Evolutionary conservation across 2,329 filamentous ascomycete genomes (phyloP).

Genomic region (Bisporella sp.): DNA sequence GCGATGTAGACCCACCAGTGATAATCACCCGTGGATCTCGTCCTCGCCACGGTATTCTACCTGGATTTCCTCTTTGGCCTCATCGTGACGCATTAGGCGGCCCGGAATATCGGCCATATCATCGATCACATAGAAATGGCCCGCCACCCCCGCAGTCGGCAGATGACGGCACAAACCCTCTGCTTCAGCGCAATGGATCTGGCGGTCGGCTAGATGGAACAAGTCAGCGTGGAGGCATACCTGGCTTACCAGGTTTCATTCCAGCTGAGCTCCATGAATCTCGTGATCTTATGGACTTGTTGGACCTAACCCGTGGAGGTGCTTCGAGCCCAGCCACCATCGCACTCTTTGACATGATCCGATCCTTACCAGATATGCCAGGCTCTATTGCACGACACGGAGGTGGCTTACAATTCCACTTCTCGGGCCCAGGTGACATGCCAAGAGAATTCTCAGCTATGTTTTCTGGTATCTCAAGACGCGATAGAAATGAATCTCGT

Average conservation of each 20-base stretch:
- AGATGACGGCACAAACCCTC: conserved; percentile 81
- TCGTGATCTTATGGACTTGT: conserved; percentile 22
- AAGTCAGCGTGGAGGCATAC: too few species aligned
- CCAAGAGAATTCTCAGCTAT: conserved; percentile 43
- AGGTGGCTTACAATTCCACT: conserved; percentile 52
- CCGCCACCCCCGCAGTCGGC: conserved; percentile 42
- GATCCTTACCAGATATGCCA: conserved; percentile 25
- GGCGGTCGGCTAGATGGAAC: too few species aligned
- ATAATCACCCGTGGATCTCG: conserved; percentile 43
- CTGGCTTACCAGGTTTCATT: too few species aligned
- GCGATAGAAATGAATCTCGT: conserved; percentile 18
- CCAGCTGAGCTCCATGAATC: conserved; percentile 10
- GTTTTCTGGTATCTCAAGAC: conserved; percentile 26
- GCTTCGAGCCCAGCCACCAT: conserved; percentile 18
- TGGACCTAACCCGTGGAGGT: conserved; percentile 27
- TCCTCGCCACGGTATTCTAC: conserved; percentile 39
- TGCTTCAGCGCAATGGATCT: conserved; percentile 56
- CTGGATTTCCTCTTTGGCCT: conserved; percentile 58
- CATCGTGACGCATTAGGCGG: conserved; percentile 48
- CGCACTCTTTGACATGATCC: conserved; percentile 25
- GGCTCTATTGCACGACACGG: conserved; percentile 34
- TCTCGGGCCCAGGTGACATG: conserved; percentile 43
- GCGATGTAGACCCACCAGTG: conserved; percentile 42
- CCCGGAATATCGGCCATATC: conserved; percentile 31
- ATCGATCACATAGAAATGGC: conserved; percentile 40